phyloP scores from a whole-genome alignment of 1,139 yeast species.

The Scheffersomyces illinoinensis region DNA sequence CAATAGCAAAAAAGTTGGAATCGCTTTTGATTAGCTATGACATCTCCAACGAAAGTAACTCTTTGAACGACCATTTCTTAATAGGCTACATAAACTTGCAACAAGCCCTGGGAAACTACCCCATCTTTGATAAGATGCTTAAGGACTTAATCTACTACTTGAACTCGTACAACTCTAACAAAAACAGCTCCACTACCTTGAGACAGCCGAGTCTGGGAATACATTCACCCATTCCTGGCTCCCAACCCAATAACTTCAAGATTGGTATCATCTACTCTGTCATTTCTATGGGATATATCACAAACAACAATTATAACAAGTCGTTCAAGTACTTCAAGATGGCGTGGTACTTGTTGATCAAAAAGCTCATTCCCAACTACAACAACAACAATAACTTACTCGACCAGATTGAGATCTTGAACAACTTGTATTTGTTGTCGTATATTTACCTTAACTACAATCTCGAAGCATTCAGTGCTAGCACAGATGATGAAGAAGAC shows the following conservation, averaged over 20 bases:
- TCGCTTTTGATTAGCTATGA: slow-evolving; percentile 20
- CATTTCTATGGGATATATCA: slow-evolving; percentile 14
- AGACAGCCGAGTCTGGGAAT: background rate
- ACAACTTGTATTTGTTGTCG: slow-evolving; percentile 33
- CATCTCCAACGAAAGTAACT: slow-evolving; percentile 11
- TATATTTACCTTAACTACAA: slow-evolving; percentile 32
- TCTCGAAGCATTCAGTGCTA: slow-evolving; percentile 17
- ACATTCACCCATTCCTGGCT: background rate
- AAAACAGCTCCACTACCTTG: slow-evolving; percentile 1
- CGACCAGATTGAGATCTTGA: slow-evolving; percentile 44
- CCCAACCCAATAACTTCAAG: slow-evolving; percentile 12
- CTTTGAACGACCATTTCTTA: slow-evolving; percentile 29
- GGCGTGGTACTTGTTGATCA: slow-evolving; percentile 46
- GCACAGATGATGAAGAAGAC: slow-evolving; percentile 10
- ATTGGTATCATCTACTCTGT: slow-evolving; percentile 18
- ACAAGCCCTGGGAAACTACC: slow-evolving; percentile 14
- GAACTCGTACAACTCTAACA: slow-evolving; percentile 16
- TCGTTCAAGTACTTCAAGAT: slow-evolving; percentile 36
- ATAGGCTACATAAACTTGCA: slow-evolving; percentile 32
- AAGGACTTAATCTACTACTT: slow-evolving; percentile 29
- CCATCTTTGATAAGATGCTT: slow-evolving; percentile 23
- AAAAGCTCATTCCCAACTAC: slow-evolving; percentile 45
- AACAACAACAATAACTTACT: slow-evolving; percentile 24
- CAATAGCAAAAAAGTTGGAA: slow-evolving; percentile 34
- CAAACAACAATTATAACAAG: slow-evolving; percentile 16